Evolutionary conservation across 768 basidiomycete genomes (phyloP), one percentile per base, ranked within the genome.

Genomic region (Arthromyces matolae): DNA sequence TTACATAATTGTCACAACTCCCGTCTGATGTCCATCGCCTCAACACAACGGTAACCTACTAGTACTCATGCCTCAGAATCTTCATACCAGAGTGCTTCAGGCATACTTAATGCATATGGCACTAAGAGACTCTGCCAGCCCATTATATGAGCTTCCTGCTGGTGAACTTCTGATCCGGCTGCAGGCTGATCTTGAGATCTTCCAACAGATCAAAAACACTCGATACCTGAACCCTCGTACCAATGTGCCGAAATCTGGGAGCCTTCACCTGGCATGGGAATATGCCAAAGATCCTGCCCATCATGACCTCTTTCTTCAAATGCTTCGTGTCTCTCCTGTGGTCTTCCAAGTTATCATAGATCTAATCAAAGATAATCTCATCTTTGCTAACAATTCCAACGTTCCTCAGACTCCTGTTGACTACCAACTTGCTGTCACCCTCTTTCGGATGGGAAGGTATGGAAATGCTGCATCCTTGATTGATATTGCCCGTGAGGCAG

Each of bases 401-500:
- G 40, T 51, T 9, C 42, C 59, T 0, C 68, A 70, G 44, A 45
- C 58, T 2, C 62, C 67, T 12, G 65, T 67, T 2, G 52, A 61
- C 14, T 32, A 46, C 1, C 67, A 69, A 42, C 52, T 68, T 2
- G 64, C 63, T 8, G 58, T 67, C 8, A 53, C 60, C 7, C 56
- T 69, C 7, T 64, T 52, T 54, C 50, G 59, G 16, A 48, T 64
- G 49, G 65, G 65, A 0, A 43, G 52, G 23, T 62, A 59, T 54
- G 61, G 67, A 13, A 67, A 68, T 59, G 64, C 43, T 12, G 61
- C 65, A 6, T 63, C 63, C 20, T 2, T 64, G 5, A 47, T 54
- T 23, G 64, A 68, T 47, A 47, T 69, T 23, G 64, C 65, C 3
- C 55, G 55, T 0, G 28, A 41, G 4, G 55, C 62, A 22, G 68